Evolutionary conservation across 192 early-diverging fungal species (phyloP).

Genomic region (Fimicolochytrium jonesii): DNA sequence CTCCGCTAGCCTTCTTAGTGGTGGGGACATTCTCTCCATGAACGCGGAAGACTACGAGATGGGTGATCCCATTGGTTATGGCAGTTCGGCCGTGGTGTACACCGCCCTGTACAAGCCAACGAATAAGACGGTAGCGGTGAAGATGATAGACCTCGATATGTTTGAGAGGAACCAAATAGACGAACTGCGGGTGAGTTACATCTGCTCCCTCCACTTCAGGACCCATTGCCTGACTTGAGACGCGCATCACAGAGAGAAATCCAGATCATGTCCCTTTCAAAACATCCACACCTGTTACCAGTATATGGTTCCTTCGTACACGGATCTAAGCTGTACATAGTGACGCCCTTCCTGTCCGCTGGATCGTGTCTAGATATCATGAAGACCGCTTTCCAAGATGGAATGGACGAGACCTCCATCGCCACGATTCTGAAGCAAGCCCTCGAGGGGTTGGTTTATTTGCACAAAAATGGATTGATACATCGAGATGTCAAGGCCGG

Average conservation of each 20-base stretch:
- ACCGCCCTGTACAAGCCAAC: slow-evolving; percentile 70
- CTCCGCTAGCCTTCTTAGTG: neutral
- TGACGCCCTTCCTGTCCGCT: slow-evolving; percentile 69
- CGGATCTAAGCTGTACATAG: slow-evolving; percentile 73
- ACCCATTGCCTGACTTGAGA: neutral
- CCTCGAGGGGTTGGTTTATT: slow-evolving; percentile 59
- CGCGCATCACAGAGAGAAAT: slow-evolving; percentile 62
- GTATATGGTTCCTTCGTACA: slow-evolving; percentile 82
- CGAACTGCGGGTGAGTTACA: slow-evolving; percentile 66
- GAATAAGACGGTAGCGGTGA: slow-evolving; percentile 67
- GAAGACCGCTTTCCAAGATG: slow-evolving; percentile 78
- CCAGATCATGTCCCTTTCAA: slow-evolving; percentile 81
- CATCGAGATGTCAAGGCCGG: slow-evolving; percentile 71
- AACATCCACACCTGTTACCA: slow-evolving; percentile 77
- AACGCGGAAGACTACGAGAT: slow-evolving; percentile 42
- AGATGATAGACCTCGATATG: slow-evolving; percentile 85
- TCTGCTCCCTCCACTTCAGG: neutral
- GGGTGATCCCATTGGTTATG: slow-evolving; percentile 56
- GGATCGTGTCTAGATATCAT: slow-evolving; percentile 87
- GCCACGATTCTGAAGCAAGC: slow-evolving; percentile 77
- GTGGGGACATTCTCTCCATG: slow-evolving; percentile 33
- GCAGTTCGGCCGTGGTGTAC: slow-evolving; percentile 82
- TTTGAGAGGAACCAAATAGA: slow-evolving; percentile 92
- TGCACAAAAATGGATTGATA: slow-evolving; percentile 60
- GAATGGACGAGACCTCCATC: slow-evolving; percentile 75